phyloP scores from a whole-genome alignment of 768 basidiomycete species.

The Rhodotorula diobovata region DNA sequence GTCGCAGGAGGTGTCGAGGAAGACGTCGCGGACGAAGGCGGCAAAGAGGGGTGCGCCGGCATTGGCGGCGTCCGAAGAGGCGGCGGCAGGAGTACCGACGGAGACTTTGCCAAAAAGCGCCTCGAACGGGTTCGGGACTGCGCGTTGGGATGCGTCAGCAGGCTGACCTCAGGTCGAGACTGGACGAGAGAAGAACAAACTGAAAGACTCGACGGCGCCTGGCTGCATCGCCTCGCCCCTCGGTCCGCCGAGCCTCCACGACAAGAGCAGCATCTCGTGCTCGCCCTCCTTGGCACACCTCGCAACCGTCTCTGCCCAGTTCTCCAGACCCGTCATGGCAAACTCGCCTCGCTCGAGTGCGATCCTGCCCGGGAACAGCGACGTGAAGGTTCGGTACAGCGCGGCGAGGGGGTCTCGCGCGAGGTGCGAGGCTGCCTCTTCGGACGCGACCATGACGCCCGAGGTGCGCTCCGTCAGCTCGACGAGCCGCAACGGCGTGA shows the following conservation, averaged over 20 bases:
- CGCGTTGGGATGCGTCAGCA: constrained; percentile 17
- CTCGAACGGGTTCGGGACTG: constrained; percentile 64
- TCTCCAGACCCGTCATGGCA: constrained; percentile 68
- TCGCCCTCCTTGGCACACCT: constrained; percentile 48
- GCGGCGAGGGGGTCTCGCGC: constrained; percentile 67
- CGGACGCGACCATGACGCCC: constrained; percentile 74
- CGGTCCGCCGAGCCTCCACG: constrained; percentile 62
- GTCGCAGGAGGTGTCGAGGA: constrained; percentile 65
- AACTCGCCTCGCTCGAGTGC: constrained; percentile 55
- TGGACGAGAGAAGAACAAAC: not conserved
- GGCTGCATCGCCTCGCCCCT: constrained; percentile 10
- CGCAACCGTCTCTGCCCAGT: constrained; percentile 63
- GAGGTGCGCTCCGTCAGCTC: constrained; percentile 85
- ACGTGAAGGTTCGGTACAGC: constrained; percentile 68
- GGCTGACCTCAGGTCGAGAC: constrained; percentile 44
- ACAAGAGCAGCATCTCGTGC: constrained; percentile 73
- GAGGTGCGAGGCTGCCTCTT: constrained; percentile 61
- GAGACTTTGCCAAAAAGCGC: constrained; percentile 56
- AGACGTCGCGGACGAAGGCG: constrained; percentile 78
- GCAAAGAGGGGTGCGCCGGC: constrained; percentile 57
- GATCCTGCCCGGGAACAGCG: not conserved
- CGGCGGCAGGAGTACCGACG: constrained; percentile 53
- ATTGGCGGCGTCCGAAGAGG: constrained; percentile 43
- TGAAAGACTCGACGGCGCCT: constrained; percentile 6
- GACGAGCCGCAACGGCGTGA: constrained; percentile 80